phyloP scores from a whole-genome alignment of 441 rosid species.

The Erodium moschatum region DNA sequence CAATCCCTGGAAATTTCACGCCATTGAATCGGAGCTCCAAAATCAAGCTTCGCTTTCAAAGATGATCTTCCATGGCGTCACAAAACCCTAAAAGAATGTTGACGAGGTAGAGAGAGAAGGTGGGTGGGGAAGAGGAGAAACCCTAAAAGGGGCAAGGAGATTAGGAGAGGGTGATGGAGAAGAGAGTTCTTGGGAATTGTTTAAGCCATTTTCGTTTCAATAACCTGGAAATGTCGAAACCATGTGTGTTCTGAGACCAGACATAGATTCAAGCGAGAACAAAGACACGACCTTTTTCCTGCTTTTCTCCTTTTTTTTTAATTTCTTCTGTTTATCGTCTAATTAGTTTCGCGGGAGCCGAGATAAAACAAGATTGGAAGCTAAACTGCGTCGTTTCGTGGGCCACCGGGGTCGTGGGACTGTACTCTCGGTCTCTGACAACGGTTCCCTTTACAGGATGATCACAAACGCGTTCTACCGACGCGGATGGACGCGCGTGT shows the following conservation, averaged over 20 bases:
- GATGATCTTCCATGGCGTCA: neutral
- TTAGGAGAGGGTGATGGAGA: neutral
- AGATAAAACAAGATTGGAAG: conserved; percentile 5
- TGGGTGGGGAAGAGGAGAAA: conserved; percentile 2
- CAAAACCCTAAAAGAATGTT: conserved; percentile 27
- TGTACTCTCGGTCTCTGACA: conserved; percentile 23
- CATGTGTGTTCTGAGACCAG: conserved; percentile 17
- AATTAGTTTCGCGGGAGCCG: conserved; percentile 4
- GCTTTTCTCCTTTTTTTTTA: neutral
- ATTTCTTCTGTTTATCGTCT: neutral
- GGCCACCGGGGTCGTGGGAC: neutral
- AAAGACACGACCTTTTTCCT: neutral
- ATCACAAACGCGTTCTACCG: neutral
- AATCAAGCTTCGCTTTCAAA: neutral
- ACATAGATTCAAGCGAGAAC: conserved; percentile 20
- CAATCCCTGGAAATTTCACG: conserved; percentile 12
- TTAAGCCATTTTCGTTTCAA: conserved; percentile 8
- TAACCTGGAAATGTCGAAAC: conserved; percentile 20
- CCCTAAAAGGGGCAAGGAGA: conserved; percentile 19
- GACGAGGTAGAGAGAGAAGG: neutral
- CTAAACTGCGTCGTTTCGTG: conserved; percentile 20
- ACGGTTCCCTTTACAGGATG: conserved; percentile 19
- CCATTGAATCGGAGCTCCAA: conserved; percentile 5
- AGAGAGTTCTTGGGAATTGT: conserved; percentile 26
- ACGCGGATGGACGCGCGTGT: conserved; percentile 20